Conservation (phyloP, 768 basidiomycete genomes). For the Candolleomyces aberdarensis region DNA sequence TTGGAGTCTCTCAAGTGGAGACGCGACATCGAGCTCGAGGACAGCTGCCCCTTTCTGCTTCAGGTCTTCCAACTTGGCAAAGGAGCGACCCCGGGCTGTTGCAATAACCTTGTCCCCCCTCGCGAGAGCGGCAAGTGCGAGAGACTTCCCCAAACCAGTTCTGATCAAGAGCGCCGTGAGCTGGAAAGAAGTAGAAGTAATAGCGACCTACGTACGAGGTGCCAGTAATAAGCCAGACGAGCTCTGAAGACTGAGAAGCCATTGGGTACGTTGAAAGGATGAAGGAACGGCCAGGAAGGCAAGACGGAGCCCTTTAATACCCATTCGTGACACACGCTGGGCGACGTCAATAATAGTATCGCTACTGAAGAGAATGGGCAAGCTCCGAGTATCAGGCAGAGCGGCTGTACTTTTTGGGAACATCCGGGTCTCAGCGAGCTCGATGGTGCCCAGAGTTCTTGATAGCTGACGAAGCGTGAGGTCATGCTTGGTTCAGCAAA, state of each 20-base stretch:
- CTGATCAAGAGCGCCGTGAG: slow-evolving; percentile 20
- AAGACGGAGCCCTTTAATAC: too few relatives aligned
- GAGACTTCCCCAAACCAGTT: slow-evolving; percentile 36
- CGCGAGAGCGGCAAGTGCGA: slow-evolving; percentile 38
- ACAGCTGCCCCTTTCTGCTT: slow-evolving; percentile 34
- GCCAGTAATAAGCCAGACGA: slow-evolving; percentile 29
- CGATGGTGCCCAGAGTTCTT: too few relatives aligned
- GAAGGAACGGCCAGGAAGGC: too few relatives aligned
- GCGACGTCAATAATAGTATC: too few relatives aligned
- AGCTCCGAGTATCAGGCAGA: too few relatives aligned
- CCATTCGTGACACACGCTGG: too few relatives aligned
- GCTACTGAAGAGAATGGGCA: too few relatives aligned
- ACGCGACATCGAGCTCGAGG: slow-evolving; percentile 33
- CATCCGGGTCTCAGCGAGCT: too few relatives aligned
- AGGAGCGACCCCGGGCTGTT: slow-evolving; percentile 36
- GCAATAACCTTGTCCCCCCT: slow-evolving; percentile 49
- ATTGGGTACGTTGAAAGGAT: neutral
- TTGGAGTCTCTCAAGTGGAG: slow-evolving; percentile 30
- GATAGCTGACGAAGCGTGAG: too few relatives aligned
- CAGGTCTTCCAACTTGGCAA: slow-evolving; percentile 34
- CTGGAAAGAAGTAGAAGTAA: neutral
- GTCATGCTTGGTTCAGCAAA: too few relatives aligned
- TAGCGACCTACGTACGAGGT: slow-evolving; percentile 23
- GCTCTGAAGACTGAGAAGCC: neutral
- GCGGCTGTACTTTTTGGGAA: too few relatives aligned